Base-by-base conservation (phyloP, 2,329 filamentous ascomycete genomes). In the Aureobasidium sp. region DNA sequence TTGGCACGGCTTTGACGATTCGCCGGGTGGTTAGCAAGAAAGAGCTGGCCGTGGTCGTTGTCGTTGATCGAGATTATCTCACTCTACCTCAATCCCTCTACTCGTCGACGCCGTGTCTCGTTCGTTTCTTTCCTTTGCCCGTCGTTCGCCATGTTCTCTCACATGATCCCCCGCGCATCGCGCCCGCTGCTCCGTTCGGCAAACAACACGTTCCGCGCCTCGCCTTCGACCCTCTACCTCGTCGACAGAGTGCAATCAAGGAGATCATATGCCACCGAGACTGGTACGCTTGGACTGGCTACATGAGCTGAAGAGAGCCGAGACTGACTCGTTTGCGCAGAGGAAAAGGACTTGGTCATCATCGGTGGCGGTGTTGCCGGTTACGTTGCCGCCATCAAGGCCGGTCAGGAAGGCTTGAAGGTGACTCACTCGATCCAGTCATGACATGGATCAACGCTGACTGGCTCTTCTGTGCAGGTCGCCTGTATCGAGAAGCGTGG, bases 341-440 rank as follows among this genome's bases (percentile, higher is more conserved):
- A 90, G 72, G 89, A 96, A 72, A 94, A 95, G 74, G 93, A 98
- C 72, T 79, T 98, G 53, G 86, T 98, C 68, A 90, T 98, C 74
- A 95, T 98, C 68, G 93, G 93, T 67, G 93, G 93, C 71, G 93
- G 93, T 76, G 93, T 97, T 66, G 93, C 91, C 64, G 93, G 93
- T 69, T 98, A 98, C 76, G 93, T 98, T 66, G 91, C 93, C 61
- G 93, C 93, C 65, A 98, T 98, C 79, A 98, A 97, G 78, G 93
- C 93, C 66, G 93, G 90, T 56, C 93, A 98, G 74, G 89, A 95
- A 70, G 93, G 93, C 66, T 73, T 98, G 71, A 97, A 96, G 84
- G 90, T 94, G 76, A 60, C 27, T 17, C 14, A 17, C 4, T 30
- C 7, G 19, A 17, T 22, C 34, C 8, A 7, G 16, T 16, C 4